phyloP scores from a whole-genome alignment of 1,139 yeast genomes.

The Taiozyma onychis region DNA sequence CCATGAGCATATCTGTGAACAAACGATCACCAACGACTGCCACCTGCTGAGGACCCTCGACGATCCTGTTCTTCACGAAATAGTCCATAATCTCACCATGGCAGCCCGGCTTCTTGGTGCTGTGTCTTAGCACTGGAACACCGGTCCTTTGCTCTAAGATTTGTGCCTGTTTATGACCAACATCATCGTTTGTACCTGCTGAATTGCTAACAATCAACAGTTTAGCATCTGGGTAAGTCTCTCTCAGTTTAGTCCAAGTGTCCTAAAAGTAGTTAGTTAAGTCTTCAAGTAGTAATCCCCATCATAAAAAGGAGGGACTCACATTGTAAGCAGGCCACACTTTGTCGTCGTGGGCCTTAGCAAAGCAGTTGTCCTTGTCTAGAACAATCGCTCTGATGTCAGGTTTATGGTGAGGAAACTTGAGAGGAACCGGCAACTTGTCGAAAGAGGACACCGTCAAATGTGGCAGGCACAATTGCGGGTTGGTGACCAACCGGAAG shows the following conservation, averaged over 20 bases:
- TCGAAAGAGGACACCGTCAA: conserved; percentile 59
- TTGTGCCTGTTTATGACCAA: conserved; percentile 52
- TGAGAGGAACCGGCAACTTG: conserved; percentile 44
- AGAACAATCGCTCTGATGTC: conserved; percentile 72
- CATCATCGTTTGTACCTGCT: conserved; percentile 85
- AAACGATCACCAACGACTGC: conserved; percentile 88
- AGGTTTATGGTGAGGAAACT: conserved; percentile 29
- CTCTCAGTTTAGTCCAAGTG: conserved; percentile 51
- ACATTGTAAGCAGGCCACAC: conserved; percentile 68
- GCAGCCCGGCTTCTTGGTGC: conserved; percentile 89
- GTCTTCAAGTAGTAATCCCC: not conserved
- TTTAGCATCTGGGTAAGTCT: conserved; percentile 56
- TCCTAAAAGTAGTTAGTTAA: conserved; percentile 1
- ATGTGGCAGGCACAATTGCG: conserved; percentile 68
- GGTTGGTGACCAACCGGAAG: conserved; percentile 53
- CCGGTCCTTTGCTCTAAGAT: conserved; percentile 66
- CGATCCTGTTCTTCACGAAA: conserved; percentile 44
- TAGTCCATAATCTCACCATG: conserved; percentile 59
- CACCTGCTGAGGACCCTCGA: conserved; percentile 52
- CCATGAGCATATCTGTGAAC: conserved; percentile 90
- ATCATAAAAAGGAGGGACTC: not conserved
- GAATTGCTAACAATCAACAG: conserved; percentile 85
- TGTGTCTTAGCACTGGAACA: conserved; percentile 70
- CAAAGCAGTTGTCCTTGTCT: conserved; percentile 95
- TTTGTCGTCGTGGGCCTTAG: conserved; percentile 72